Percentiles rank a stretch among this genome's conserved stretches.
Evolutionary conservation across 805 yeast species (phyloP).

Genomic region (Barnettozyma botsteinii): DNA sequence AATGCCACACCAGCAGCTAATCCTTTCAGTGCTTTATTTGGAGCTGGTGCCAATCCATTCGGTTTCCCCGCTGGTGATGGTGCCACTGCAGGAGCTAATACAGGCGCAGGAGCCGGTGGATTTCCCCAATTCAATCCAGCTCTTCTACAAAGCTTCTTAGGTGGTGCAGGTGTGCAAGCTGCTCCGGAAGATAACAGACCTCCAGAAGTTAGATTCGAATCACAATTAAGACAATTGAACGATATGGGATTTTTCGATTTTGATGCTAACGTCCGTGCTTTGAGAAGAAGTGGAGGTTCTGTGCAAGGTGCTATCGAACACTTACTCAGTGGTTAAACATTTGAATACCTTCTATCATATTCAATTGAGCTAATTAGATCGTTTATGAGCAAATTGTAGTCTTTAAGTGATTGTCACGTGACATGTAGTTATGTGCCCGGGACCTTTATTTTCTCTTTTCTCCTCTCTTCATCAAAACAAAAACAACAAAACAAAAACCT

Average conservation of each 20-base stretch:
- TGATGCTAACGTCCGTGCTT: conserved; percentile 84
- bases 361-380: no score
- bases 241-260: conserved; percentile 89
- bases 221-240: conserved; percentile 67
- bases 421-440: no score
- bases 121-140: conserved; percentile 44
- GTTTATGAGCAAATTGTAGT: background rate
- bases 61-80: conserved; percentile 9
- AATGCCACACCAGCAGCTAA: conserved; percentile 9
- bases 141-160: conserved; percentile 40
- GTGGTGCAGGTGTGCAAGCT: conserved; percentile 24
- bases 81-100: conserved; percentile 31
- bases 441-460: no score
- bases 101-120: conserved; percentile 29
- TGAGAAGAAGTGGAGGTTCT: conserved; percentile 93
- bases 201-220: conserved; percentile 72
- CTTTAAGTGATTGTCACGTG: no score
- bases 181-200: conserved; percentile 52
- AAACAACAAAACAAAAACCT: no score
- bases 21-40: background rate
- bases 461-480: no score
- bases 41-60: conserved; percentile 4
- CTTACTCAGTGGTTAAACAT: conserved; percentile 50
- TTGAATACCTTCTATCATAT: background rate
- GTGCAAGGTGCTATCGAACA: conserved; percentile 96